Evolutionary conservation across 345 rosid species (phyloP).

Genomic region (Populus tremula): DNA sequence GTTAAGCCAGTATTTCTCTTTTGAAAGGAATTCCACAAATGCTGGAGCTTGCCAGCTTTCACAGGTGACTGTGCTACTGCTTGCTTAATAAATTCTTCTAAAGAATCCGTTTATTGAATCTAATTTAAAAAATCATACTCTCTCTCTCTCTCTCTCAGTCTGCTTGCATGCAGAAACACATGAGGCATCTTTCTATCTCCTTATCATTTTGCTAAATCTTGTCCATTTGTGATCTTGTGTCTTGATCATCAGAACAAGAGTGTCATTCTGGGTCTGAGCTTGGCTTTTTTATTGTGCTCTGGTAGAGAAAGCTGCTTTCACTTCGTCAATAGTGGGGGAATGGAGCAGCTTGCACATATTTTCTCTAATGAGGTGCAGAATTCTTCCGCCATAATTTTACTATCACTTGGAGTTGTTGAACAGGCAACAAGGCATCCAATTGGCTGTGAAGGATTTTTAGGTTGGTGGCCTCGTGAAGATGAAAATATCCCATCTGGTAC

Average conservation of each 20-base stretch:
- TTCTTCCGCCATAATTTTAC: constrained; percentile 52
- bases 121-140: not conserved
- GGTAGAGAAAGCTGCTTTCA: constrained; percentile 91
- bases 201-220: constrained; percentile 4
- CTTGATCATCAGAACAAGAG: constrained; percentile 59
- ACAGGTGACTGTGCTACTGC: constrained; percentile 46
- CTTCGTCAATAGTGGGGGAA: constrained; percentile 75
- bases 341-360: constrained; percentile 62
- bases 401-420: constrained; percentile 80
- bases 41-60: constrained; percentile 48
- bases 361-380: constrained; percentile 45
- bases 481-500: constrained; percentile 61
- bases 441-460: constrained; percentile 90
- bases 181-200: not conserved
- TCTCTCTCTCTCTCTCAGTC: not conserved
- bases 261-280: constrained; percentile 64
- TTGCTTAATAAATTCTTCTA: not conserved
- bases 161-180: not conserved
- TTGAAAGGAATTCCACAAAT: constrained; percentile 36
- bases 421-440: constrained; percentile 84
- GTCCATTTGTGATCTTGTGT: constrained; percentile 18
- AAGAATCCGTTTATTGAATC: not conserved
- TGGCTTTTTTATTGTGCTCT: constrained; percentile 79
- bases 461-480: constrained; percentile 98
- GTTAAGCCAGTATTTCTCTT: constrained; percentile 45